These are phyloP conservation scores for Letharia columbiana DNA, from an alignment of 495 filamentous ascomycete genomes.

Conservation along the genomic window DNA sequence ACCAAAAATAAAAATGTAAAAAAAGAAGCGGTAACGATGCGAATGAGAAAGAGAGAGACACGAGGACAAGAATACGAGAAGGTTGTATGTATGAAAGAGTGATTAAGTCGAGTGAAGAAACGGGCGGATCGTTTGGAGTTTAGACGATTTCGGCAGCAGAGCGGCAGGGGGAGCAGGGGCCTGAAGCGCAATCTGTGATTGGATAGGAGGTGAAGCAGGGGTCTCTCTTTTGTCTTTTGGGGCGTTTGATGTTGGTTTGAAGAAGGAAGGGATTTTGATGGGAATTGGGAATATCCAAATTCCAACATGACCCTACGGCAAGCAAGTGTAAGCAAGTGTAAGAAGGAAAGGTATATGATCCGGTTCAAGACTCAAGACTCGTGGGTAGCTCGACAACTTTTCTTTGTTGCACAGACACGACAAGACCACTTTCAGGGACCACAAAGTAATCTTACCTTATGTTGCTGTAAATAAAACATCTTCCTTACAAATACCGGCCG, in stretches of 20 bases:
- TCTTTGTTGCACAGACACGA: neutral
- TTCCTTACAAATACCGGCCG: too few relatives aligned
- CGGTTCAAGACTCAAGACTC: neutral
- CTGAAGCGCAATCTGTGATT: neutral
- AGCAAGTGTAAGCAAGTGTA: neutral
- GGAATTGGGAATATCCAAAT: too few relatives aligned
- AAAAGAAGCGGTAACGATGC: neutral
- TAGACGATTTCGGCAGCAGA: constrained; percentile 1
- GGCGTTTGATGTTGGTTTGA: neutral
- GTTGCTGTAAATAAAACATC: neutral
- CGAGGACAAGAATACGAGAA: neutral
- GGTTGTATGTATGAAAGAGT: neutral
- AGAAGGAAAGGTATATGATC: neutral
- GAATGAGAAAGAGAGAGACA: neutral
- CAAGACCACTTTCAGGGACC: too few relatives aligned
- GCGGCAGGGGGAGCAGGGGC: neutral
- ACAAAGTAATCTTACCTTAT: neutral
- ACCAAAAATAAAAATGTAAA: neutral
- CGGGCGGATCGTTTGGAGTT: neutral
- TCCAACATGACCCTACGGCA: too few relatives aligned
- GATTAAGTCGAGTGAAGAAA: neutral
- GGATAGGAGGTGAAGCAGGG: neutral
- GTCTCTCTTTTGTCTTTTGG: neutral
- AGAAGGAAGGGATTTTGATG: neutral
- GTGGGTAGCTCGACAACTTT: neutral